Conservation (phyloP, 2,329 filamentous ascomycete genomes). For the Hirsutella thompsonii region DNA sequence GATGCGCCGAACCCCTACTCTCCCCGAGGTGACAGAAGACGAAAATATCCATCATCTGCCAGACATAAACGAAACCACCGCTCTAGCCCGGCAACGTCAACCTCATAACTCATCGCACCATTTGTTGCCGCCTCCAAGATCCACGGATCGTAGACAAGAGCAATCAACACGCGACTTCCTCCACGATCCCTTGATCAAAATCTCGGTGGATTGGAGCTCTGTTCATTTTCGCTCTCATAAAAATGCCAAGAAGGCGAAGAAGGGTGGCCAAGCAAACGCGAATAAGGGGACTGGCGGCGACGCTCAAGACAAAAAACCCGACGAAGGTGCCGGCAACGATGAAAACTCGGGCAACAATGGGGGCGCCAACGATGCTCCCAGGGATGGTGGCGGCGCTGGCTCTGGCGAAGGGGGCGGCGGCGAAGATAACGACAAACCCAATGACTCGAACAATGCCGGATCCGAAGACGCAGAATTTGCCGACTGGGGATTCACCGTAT, state of each 20-base stretch:
- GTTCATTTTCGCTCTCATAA: slow-evolving; percentile 6
- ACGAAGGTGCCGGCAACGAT: slow-evolving; percentile 4
- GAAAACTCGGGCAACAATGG: slow-evolving; percentile 1
- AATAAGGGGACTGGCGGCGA: slow-evolving; percentile 6
- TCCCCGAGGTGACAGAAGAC: background rate
- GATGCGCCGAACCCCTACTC: background rate
- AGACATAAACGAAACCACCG: slow-evolving; percentile 1
- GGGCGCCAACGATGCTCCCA: slow-evolving; percentile 1
- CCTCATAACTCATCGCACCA: background rate
- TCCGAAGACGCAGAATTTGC: slow-evolving; percentile 23
- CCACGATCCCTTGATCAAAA: slow-evolving; percentile 9
- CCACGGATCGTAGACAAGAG: background rate
- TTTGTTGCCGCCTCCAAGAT: background rate
- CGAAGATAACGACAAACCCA: slow-evolving; percentile 4
- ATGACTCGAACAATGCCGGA: slow-evolving; percentile 18
- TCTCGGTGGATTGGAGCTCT: slow-evolving; percentile 10
- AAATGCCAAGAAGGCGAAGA: slow-evolving; percentile 9
- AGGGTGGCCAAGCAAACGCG: slow-evolving; percentile 4
- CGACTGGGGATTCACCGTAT: slow-evolving; percentile 18
- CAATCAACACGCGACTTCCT: slow-evolving; percentile 5
- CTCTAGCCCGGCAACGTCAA: slow-evolving; percentile 4
- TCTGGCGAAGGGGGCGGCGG: slow-evolving; percentile 2
- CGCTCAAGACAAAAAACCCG: slow-evolving; percentile 4
- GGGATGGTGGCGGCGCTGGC: slow-evolving; percentile 1
- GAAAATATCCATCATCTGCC: background rate